phyloP scores from a whole-genome alignment of 2,329 filamentous ascomycete genomes.

The Cercospora zeae-maydis region DNA sequence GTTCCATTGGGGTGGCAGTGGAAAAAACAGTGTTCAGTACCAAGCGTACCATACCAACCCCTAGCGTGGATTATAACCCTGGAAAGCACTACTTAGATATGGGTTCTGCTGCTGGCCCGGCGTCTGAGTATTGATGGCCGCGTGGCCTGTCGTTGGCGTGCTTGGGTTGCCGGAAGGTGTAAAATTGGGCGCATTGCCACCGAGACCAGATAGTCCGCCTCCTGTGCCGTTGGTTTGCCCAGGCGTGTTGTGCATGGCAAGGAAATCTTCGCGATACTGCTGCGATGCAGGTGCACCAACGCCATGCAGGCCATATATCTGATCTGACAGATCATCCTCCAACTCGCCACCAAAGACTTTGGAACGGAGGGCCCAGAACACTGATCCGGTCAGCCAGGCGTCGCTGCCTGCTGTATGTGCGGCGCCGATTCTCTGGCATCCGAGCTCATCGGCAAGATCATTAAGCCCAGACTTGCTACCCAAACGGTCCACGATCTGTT shows the following conservation, averaged over 20 bases:
- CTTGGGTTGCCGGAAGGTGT: conserved; percentile 23
- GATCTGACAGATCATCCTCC: conserved; percentile 74
- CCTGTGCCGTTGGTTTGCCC: conserved; percentile 26
- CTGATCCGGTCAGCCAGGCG: conserved; percentile 84
- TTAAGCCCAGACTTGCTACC: conserved; percentile 90
- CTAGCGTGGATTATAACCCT: conserved; percentile 10
- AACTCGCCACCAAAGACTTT: conserved; percentile 82
- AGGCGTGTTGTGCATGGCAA: conserved; percentile 44
- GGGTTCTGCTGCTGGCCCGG: conserved; percentile 16
- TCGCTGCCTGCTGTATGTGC: conserved; percentile 93
- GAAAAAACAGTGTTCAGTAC: not conserved
- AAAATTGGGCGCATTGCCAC: conserved; percentile 16
- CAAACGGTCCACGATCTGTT: conserved; percentile 69
- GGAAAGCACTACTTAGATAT: conserved; percentile 14
- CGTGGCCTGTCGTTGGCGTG: conserved; percentile 24
- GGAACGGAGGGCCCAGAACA: conserved; percentile 90
- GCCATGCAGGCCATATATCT: conserved; percentile 86
- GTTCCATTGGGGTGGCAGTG: not conserved
- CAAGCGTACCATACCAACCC: no score
- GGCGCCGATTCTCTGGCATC: conserved; percentile 80
- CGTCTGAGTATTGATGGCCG: conserved; percentile 21
- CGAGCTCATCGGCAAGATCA: conserved; percentile 88
- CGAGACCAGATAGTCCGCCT: conserved; percentile 18
- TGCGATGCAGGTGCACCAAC: conserved; percentile 54
- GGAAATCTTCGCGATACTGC: conserved; percentile 44